phyloP scores from a whole-genome alignment of 306 rosid species.

The Gastrolobium villosum region DNA sequence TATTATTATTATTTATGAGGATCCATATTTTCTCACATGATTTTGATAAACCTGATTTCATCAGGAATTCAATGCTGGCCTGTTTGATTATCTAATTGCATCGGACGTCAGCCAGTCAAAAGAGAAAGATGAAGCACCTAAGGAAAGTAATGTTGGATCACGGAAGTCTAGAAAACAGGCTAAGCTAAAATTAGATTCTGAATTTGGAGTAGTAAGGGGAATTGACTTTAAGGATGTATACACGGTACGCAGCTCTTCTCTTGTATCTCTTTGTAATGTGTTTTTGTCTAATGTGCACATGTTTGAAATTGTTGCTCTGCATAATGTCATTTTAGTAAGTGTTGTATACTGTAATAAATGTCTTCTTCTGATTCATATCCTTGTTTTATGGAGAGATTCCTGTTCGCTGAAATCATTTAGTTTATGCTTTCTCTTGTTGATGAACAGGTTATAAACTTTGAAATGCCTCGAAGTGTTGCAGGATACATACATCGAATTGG shows the following conservation, averaged over 20 bases:
- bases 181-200: conserved; percentile 81
- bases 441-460: conserved; percentile 89
- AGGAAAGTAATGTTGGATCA: conserved; percentile 55
- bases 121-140: conserved; percentile 70
- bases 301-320: conserved; percentile 35
- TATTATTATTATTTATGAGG: conserved; percentile 24
- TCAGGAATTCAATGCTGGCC: conserved; percentile 99
- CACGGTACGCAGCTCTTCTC: conserved; percentile 71
- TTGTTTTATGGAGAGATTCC: conserved; percentile 10
- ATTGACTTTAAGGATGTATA: conserved; percentile 91
- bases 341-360: conserved; percentile 22
- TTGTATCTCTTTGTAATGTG: conserved; percentile 3
- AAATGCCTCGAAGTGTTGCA: conserved; percentile 80
- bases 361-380: conserved; percentile 33
- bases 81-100: conserved; percentile 94
- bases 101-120: conserved; percentile 81
- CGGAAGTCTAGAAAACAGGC: conserved; percentile 58
- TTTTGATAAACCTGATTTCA: conserved; percentile 47
- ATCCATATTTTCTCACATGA: conserved; percentile 20
- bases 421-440: conserved; percentile 30
- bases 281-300: conserved; percentile 3
- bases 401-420: conserved; percentile 24
- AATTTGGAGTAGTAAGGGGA: conserved; percentile 97
- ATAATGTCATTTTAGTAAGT: background rate
- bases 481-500: conserved; percentile 96